phyloP scores from a whole-genome alignment of 768 basidiomycete genomes.

The Amanita inopinata region DNA sequence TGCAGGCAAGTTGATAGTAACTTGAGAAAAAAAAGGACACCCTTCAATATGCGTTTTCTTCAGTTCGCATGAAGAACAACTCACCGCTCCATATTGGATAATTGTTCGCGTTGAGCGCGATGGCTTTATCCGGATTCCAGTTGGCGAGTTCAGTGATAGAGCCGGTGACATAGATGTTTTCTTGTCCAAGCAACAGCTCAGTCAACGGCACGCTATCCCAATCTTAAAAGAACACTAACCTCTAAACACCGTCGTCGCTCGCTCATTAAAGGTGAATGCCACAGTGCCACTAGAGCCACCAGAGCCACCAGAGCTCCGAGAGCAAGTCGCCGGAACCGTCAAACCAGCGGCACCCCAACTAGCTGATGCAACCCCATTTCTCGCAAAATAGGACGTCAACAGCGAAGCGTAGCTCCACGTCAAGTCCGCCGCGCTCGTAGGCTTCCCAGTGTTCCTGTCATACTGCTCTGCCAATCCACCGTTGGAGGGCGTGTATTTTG shows the following conservation, averaged over 20 bases:
- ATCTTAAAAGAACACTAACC: slow-evolving; percentile 31
- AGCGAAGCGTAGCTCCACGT: slow-evolving; percentile 72
- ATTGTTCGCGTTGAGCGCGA: slow-evolving; percentile 40
- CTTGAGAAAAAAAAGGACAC: no score
- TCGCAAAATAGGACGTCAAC: slow-evolving; percentile 47
- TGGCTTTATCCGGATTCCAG: slow-evolving; percentile 52
- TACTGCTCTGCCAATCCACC: slow-evolving; percentile 64
- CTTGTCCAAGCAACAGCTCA: slow-evolving; percentile 22
- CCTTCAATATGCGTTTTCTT: no score
- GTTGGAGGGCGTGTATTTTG: slow-evolving; percentile 50
- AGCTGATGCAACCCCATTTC: slow-evolving; percentile 33
- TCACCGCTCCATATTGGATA: slow-evolving; percentile 66
- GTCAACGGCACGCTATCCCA: background rate
- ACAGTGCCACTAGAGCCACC: no score
- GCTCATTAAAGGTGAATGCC: slow-evolving; percentile 54
- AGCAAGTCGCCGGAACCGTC: slow-evolving; percentile 35
- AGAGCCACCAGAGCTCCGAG: no score
- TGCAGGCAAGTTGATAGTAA: slow-evolving; percentile 51
- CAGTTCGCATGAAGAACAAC: no score
- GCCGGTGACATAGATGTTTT: slow-evolving; percentile 63
- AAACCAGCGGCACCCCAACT: slow-evolving; percentile 63
- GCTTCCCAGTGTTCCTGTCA: slow-evolving; percentile 36
- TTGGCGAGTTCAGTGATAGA: slow-evolving; percentile 42
- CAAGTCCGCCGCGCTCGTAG: slow-evolving; percentile 51
- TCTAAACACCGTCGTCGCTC: slow-evolving; percentile 48